Percentiles rank a stretch among this genome's conserved stretches.
Evolutionary conservation across 2,329 filamentous ascomycete species (phyloP).

Genomic region (Arachnopeziza araneosa): DNA sequence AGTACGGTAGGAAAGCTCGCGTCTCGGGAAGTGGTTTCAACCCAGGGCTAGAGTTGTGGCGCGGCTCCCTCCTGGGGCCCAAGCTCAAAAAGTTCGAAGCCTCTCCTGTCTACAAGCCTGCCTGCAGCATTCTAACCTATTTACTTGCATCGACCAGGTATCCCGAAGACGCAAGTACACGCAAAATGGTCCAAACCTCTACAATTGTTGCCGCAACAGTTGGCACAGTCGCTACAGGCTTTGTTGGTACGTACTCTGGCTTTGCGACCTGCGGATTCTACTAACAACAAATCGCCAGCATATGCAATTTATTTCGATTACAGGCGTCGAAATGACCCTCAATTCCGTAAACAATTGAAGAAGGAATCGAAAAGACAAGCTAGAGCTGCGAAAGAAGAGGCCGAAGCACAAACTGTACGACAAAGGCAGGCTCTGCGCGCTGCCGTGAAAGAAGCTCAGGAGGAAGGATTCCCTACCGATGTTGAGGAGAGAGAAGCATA

Average conservation of each 20-base stretch:
- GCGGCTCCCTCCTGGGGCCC: background rate
- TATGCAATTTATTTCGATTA: conserved; percentile 67
- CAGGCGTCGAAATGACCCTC: conserved; percentile 55
- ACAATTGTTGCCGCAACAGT: conserved; percentile 56
- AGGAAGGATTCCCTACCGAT: conserved; percentile 84
- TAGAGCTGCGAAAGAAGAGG: conserved; percentile 67
- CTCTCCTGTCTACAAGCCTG: background rate
- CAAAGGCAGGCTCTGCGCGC: conserved; percentile 70
- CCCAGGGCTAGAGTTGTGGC: too few relatives aligned
- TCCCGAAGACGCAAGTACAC: background rate
- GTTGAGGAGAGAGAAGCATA: conserved; percentile 92
- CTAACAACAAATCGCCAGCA: conserved; percentile 37
- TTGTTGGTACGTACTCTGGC: conserved; percentile 45
- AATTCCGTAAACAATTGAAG: conserved; percentile 64
- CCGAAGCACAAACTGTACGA: conserved; percentile 56
- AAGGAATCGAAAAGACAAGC: conserved; percentile 70
- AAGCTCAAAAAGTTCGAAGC: background rate
- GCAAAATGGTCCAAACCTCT: conserved; percentile 41
- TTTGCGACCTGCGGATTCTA: background rate
- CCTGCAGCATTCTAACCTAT: background rate
- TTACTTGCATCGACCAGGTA: background rate
- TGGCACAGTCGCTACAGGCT: conserved; percentile 53
- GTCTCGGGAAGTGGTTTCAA: background rate
- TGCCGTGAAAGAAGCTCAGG: conserved; percentile 75
- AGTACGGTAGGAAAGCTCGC: background rate